Evolutionary conservation across 208 protist species (phyloP), one percentile per base, ranked within the genome.

Genomic region (Leishmania guyanensis): DNA sequence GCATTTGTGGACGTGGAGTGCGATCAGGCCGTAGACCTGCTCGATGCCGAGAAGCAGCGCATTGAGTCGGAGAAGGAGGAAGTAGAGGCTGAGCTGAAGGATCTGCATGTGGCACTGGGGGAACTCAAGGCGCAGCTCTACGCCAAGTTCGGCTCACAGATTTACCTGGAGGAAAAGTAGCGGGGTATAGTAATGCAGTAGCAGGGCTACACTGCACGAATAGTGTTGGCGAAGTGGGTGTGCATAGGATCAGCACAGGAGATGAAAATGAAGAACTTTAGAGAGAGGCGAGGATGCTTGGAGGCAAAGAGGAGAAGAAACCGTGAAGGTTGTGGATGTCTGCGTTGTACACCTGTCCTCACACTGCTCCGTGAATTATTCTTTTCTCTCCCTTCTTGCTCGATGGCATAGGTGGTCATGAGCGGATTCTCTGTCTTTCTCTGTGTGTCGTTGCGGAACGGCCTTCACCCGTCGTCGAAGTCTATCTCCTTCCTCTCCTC

Each of bases 111-210:
- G 2, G 85, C 85, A 5, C 68, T 98, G 73, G 87, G 85, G n/a
- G 81, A 92, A 48, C 87, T 98, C 62, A 98, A 98, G 88, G 92
- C 94, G 53, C 80, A 87, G 69, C 79, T 98, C 43, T 97, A 98
- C 85, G 94, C 94, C 62, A 96, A 96, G 65, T 97, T 98, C 26
- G 94, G 94, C 46, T 92, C 81, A 14, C 93, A 97, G 75, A 96
- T 98, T 68, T 96, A 98, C 84, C 84, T 98, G 16, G 96, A 98
- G 68, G 94, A 96, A 62, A 88, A 98, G 75, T 96, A 77, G 39
- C 14, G 2, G 29, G 46, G 8, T 22, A 56, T 50, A n/a, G 17
- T 70, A 70, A 9, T 17, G 10, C 17, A 70, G 65, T 36, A 17
- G 65, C 17, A 12, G 65, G 36, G 33, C 65, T 2, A 10, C 65